Base-by-base conservation (phyloP, 768 basidiomycete genomes). In the Pulveroboletus sp. region DNA sequence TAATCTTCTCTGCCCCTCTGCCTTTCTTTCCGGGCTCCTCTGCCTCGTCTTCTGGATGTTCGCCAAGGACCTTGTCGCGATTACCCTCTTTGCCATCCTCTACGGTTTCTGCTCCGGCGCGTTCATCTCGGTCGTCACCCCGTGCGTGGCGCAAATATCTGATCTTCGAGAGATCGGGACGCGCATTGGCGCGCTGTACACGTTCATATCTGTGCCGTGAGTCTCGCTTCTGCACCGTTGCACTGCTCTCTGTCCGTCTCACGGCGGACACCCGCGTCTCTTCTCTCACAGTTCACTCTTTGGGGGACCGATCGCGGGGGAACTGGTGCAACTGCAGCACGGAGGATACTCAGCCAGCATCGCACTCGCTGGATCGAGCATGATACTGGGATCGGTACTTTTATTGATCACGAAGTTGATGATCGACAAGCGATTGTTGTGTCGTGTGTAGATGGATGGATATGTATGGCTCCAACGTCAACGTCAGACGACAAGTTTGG, bases 31-130 rank as follows among this genome's bases (percentile, higher is more conserved):
- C 9, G 86, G 84, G 1, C 61, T 86, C n/a, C 69, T 73, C 11
- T 81, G 78, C 53, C 70, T 85, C 46, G 66, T 73, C 9, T 60
- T 84, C 33, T 87, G 86, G 85, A 66, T 78, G 48, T 71, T 77
- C 57, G 62, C 76, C 28, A 61, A 66, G 30, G 61, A 69, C 8
- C 54, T 79, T 18, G 63, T 61, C 7, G 54, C 70, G 39, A 62
- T 84, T 36, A 71, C 77, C 57, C 50, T 73, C 14, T 86, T 85
- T 47, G 75, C 82, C 2, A 70, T 69, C 1, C 36, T 76, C 0
- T 88, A 82, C 57, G 86, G 86, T 0, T 76, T 86, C 69, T 72
- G 78, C 43, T 82, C 80, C 0, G 85, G 86, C 5, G 81, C 83
- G 9, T 82, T 86, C 66, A 80, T 84, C 41, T 79, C 82, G 33